phyloP scores from a whole-genome alignment of 2,329 filamentous ascomycete genomes.

The Thermomyces lanuginosus region DNA sequence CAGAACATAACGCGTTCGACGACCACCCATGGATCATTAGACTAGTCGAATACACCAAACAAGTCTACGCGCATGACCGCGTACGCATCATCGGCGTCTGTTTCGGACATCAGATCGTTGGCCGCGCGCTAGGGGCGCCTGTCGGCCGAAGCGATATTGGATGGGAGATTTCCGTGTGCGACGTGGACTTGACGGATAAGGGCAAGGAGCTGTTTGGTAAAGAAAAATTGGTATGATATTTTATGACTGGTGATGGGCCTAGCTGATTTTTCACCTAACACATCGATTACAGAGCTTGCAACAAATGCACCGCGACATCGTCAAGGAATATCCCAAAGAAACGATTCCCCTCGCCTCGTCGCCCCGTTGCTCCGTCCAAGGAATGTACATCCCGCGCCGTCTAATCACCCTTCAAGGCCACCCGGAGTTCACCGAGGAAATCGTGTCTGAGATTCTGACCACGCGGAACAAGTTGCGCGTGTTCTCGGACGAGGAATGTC shows the following conservation, averaged over 20 bases:
- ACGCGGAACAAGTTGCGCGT: conserved; percentile 21
- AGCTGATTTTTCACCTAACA: conserved; percentile 3
- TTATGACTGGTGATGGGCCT: not conserved
- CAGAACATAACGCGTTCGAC: conserved; percentile 58
- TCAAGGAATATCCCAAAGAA: conserved; percentile 45
- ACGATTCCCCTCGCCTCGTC: conserved; percentile 50
- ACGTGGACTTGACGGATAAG: conserved; percentile 49
- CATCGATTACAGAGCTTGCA: conserved; percentile 37
- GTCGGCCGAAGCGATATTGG: conserved; percentile 52
- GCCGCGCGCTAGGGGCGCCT: conserved; percentile 49
- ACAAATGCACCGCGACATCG: conserved; percentile 75
- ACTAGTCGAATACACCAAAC: conserved; percentile 51
- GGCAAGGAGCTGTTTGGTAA: conserved; percentile 57
- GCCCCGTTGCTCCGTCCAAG: conserved; percentile 55
- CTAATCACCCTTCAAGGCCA: conserved; percentile 72
- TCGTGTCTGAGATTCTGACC: conserved; percentile 4
- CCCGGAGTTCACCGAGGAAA: conserved; percentile 52
- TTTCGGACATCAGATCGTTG: conserved; percentile 78
- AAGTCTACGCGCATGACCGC: conserved; percentile 43
- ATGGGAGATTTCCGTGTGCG: conserved; percentile 68
- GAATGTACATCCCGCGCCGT: conserved; percentile 52
- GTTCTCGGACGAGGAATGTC: conserved; percentile 51
- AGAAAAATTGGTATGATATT: conserved; percentile 39
- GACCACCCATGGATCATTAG: conserved; percentile 58
- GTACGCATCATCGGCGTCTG: conserved; percentile 66